phyloP scores from a whole-genome alignment of 352 stramenopile species.

The Phytophthora brassicae region DNA sequence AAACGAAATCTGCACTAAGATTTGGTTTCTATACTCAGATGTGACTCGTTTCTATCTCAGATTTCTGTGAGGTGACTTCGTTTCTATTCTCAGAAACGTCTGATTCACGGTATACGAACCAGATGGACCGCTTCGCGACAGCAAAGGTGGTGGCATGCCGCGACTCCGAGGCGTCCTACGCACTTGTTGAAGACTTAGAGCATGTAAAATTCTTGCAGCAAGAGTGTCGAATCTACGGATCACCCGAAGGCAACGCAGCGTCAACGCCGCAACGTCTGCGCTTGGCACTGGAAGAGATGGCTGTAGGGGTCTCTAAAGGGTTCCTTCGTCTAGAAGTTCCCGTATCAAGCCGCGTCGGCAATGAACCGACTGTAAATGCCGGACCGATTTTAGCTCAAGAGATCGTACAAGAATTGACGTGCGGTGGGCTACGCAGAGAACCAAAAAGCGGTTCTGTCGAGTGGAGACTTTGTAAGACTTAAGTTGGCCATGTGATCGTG shows the following conservation, averaged over 20 bases:
- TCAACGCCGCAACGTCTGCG: conserved; percentile 21
- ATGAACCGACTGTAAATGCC: neutral
- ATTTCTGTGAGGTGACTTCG: too few species aligned
- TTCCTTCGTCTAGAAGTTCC: conserved; percentile 38
- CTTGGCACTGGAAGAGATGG: conserved; percentile 54
- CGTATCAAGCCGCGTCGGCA: neutral
- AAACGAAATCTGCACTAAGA: too few species aligned
- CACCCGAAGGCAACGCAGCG: conserved; percentile 10
- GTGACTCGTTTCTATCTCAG: too few species aligned
- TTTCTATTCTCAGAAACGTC: too few species aligned
- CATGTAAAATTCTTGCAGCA: conserved; percentile 22
- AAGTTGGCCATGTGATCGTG: neutral
- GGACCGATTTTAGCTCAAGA: conserved; percentile 3
- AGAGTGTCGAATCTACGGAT: conserved; percentile 32
- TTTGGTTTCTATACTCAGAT: too few species aligned
- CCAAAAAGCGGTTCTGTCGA: neutral
- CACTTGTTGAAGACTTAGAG: conserved; percentile 23
- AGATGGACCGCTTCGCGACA: neutral
- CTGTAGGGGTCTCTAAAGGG: conserved; percentile 35
- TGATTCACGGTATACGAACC: too few species aligned
- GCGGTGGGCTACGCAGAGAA: neutral
- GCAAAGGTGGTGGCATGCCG: conserved; percentile 15
- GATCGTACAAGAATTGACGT: conserved; percentile 15
- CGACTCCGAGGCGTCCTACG: conserved; percentile 26
- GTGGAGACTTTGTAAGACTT: conserved; percentile 32